phyloP scores from a whole-genome alignment of 2,329 filamentous ascomycete genomes.

The Penicillium griseofulvum region DNA sequence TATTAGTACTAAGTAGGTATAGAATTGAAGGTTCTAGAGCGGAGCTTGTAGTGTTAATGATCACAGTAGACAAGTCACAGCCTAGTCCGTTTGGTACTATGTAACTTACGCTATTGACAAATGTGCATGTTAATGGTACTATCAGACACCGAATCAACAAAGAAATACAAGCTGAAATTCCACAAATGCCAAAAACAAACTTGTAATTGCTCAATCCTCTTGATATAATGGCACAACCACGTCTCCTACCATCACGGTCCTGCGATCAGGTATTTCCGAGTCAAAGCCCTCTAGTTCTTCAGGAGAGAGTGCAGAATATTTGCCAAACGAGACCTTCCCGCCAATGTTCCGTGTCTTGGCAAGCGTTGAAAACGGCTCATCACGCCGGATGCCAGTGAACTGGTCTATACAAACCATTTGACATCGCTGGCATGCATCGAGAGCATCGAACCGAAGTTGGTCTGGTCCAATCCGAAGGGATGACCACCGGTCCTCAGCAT shows the following conservation, averaged over 20 bases:
- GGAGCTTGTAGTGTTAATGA: not conserved
- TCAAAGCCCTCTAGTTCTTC: conserved; percentile 21
- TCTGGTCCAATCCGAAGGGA: conserved; percentile 60
- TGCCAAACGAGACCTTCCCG: conserved; percentile 85
- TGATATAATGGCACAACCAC: conserved; percentile 33
- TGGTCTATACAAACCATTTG: conserved; percentile 98
- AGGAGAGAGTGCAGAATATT: conserved; percentile 59
- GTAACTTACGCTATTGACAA: not conserved
- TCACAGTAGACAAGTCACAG: not conserved
- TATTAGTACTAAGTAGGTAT: no score
- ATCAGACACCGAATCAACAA: not conserved
- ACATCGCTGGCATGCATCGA: conserved; percentile 83
- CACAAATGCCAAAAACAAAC: not conserved
- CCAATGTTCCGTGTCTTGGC: conserved; percentile 80
- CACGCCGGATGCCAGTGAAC: conserved; percentile 68
- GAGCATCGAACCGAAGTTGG: conserved; percentile 51
- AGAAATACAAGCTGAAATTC: not conserved
- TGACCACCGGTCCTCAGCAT: conserved; percentile 78
- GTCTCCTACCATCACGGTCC: conserved; percentile 43
- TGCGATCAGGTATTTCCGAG: conserved; percentile 13
- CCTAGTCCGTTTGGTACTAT: not conserved
- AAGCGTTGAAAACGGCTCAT: conserved; percentile 85
- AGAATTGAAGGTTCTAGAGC: not conserved
- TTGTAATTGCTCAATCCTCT: conserved; percentile 8
- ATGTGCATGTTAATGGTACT: not conserved